Base-by-base conservation (phyloP, 2,329 filamentous ascomycete species). In the Colletotrichum musae region DNA sequence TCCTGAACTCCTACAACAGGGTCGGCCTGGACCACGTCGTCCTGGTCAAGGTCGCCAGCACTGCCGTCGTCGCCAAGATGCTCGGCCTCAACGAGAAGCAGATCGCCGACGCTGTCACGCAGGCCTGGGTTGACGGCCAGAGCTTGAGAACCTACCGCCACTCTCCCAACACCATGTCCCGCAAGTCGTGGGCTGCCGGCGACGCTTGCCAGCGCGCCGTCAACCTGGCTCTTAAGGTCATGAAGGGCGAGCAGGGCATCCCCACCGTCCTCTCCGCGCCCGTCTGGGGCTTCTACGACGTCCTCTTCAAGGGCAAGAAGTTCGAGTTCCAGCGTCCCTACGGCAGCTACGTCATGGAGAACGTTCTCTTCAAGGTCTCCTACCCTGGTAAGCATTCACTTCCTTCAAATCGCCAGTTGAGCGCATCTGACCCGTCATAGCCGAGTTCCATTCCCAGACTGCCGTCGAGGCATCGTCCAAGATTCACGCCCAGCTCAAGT, bases 291-390 rank as follows among this genome's bases (percentile, higher is more conserved):
- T 99, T 98, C 89, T 99, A 99, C 85, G 96, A 99, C 79, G 95
- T 98, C 73, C 89, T 97, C 73, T 99, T 98, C 88, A 94, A 95
- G 86, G 94, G 94, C 84, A 94, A 97, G 77, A 93, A 93, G 83
- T 99, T 99, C 81, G 87, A 94, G 82, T 99, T 98, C 88, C 95
- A 98, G 87, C 91, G 96, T 72, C 91, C 92, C 68, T 99, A 99
- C 79, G 95, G 95, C 79, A 97, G 93, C 87, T 99, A 99, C 82
- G 96, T 99, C 74, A 99, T 99, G 96, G 96, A 99, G 90, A 99
- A 98, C 79, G 94, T 99, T 70, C 91, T 99, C 73, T 99, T 99
- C 92, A 99, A 99, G 90, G 96, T 99, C 70, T 99, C 96, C 53
- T 98, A 98, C 82, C 95, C 95, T 78, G 93, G 93, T 94, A 86